phyloP scores from a whole-genome alignment of 2,329 filamentous ascomycete genomes.

The Pseudogymnoascus sp. region DNA sequence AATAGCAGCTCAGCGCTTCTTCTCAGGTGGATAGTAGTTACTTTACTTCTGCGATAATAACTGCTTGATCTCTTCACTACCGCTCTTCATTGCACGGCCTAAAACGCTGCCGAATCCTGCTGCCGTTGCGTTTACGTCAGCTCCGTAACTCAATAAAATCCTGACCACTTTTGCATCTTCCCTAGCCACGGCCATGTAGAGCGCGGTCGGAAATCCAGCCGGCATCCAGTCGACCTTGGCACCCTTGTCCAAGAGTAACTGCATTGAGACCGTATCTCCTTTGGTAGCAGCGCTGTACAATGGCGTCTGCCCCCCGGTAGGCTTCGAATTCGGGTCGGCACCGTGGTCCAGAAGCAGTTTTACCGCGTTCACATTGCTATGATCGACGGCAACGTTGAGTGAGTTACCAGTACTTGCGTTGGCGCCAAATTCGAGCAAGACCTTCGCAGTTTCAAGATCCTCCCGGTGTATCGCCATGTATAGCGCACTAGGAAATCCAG shows the following conservation, averaged over 20 bases:
- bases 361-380: conserved; percentile 11
- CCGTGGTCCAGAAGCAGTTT: conserved; percentile 11
- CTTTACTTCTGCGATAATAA: background rate
- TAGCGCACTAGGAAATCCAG: background rate
- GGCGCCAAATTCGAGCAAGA: background rate
- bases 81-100: background rate
- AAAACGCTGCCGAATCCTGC: background rate
- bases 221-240: conserved; percentile 9
- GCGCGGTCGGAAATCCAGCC: conserved; percentile 7
- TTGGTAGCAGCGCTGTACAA: conserved; percentile 12
- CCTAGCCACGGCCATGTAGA: conserved; percentile 13
- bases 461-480: background rate
- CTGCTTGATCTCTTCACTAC: background rate
- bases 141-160: background rate
- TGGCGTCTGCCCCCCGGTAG: background rate
- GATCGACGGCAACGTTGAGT: conserved; percentile 12
- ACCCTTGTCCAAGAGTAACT: conserved; percentile 13
- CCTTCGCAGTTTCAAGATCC: background rate
- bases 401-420: background rate
- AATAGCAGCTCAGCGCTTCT: background rate
- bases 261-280: conserved; percentile 12
- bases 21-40: background rate
- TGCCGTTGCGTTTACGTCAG: background rate
- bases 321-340: conserved; percentile 11
- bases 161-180: conserved; percentile 6